Base-by-base conservation (phyloP, 2,329 filamentous ascomycete genomes). In the Ophiocordyceps camponoti-floridani region DNA sequence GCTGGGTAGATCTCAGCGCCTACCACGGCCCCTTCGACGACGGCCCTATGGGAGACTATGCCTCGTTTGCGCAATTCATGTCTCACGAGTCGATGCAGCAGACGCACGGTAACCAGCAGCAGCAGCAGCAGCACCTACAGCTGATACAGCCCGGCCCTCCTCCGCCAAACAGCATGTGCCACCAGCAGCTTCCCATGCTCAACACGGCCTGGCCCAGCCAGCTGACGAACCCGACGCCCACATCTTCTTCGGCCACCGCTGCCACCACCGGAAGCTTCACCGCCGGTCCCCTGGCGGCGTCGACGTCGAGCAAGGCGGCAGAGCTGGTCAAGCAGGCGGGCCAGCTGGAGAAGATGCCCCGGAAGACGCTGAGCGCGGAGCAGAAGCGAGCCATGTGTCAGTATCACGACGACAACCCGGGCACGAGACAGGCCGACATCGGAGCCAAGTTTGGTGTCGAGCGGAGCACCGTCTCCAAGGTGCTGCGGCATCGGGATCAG, bases 381-480 rank as follows among this genome's bases (percentile, higher is more conserved):
- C 88, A 96, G 59, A 82, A 91, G 50, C 76, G 87, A 51, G 75
- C 78, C 41, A 98, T 98, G 88, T 98, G 91, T 62, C 75, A 86
- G 57, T 95, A 89, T 61, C 84, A 89, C 54, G 83, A 91, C 58
- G 82, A 94, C 49, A 81, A 96, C 58, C 91, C 89, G 19, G 81
- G 77, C 43, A 80, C 86, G 41, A 94, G 94, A 64, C 91, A 98
- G 66, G 91, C 87, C 16, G 89, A 96, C 57, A 98, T 98, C 63
- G 91, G 91, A 64, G 82, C 81, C 47, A 79, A 87, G 59, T 98
- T 98, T 64, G 89, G 88, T 33, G 91, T 98, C 44, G 91, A 98
- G 66, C 72, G 91, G 81, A 98, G 91, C 66, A 98, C 91, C 43
- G 91, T 98, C n/a, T 98, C 91, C 45, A 98, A 98, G 60, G 91